Evolutionary conservation across 768 basidiomycete species (phyloP), one percentile per base, ranked within the genome.

Genomic region (Tulasnella sp.): DNA sequence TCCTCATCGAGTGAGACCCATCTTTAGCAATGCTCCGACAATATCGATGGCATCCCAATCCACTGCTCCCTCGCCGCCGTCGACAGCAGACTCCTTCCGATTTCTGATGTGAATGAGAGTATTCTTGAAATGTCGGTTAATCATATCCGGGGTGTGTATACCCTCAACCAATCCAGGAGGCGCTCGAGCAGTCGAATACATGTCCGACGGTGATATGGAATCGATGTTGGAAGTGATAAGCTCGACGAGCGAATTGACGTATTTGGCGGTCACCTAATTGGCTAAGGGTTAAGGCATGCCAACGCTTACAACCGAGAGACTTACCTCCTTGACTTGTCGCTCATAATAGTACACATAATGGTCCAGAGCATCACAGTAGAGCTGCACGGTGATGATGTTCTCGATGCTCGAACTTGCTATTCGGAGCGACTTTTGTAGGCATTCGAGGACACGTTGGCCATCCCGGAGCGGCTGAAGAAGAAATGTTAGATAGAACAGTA

Each of bases 321-420:
- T 83, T 82, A 98, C 97, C 26, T 94, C 95, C 76, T 95, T 90
- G 35, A 96, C 94, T 70, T 92, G 93, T 70, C 91, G 94, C 82
- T 99, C 97, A 75, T 98, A 92, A 85, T 98, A 99, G 84, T 95
- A 98, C 55, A 98, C 86, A 84, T 99, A 99, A 82, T 92, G 93
- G 83, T 99, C 97, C 42, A 99, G 89, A 16, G 97, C 95, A 83
- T 98, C 95, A 80, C 94, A 95, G 83, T 98, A 99, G 10, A 99
- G 87, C 83, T 98, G 97, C 2, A 98, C 92, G 3, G 94, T 98
- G 51, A 98, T 94, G 80, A 99, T 93, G 82, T 98, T 96, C 84
- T 99, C 98, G 75, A 95, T 96, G 35, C 94, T 94, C 3, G 95
- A 96, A 82, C 96, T 96, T 6, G 98, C 98, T 81, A 98, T 98